Base-by-base conservation (phyloP, 2,329 filamentous ascomycete species). In the Cercospora sp. region DNA sequence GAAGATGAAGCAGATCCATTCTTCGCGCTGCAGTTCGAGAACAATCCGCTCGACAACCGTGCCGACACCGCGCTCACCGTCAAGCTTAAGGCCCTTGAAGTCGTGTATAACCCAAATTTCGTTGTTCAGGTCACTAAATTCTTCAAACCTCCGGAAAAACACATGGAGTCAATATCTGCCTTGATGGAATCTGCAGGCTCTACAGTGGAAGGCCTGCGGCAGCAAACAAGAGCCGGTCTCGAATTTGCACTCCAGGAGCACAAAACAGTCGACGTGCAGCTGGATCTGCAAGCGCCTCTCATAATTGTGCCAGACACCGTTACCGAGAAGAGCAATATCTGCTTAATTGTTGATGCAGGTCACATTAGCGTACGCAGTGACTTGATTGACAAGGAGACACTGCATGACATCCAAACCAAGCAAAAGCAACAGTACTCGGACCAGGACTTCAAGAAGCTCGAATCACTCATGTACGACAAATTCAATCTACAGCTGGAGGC, bases 151-250 rank as follows among this genome's bases (percentile, higher is more conserved):
- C 96, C 95, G 0, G 94, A 97, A 78, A 87, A 94, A 61, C 96
- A 99, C 77, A 97, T 99, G 94, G 95, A 99, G 77, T 99, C 95
- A 9, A 97, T 99, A 73, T 91, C 89, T 12, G 96, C 95, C 1
- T 85, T 99, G 65, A 92, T 99, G 89, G 96, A 99, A 79, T 93
- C 91, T 58, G 95, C 95, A 5, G 94, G 95, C 26, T 94, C 94
- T 1, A 99, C 95, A 0, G 94, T 99, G 0, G 94, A 99, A 80
- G 94, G 94, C 7, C 85, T 99, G 67, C 88, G 96, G 36, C 94
- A 98, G 78, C 96, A 99, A 81, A 99, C 96, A 4, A 88, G 96
- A 77, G 94, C 95, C 60, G 94, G 95, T 28, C 87, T 99, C 36
- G 94, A 99, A 79, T 99, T 97, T 80, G 96, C 95, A 0, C 83